Percentiles rank a stretch among this genome's conserved stretches.
phyloP scores from a whole-genome alignment of 192 early-diverging fungal genomes.

The Backusella tarrabulga region DNA sequence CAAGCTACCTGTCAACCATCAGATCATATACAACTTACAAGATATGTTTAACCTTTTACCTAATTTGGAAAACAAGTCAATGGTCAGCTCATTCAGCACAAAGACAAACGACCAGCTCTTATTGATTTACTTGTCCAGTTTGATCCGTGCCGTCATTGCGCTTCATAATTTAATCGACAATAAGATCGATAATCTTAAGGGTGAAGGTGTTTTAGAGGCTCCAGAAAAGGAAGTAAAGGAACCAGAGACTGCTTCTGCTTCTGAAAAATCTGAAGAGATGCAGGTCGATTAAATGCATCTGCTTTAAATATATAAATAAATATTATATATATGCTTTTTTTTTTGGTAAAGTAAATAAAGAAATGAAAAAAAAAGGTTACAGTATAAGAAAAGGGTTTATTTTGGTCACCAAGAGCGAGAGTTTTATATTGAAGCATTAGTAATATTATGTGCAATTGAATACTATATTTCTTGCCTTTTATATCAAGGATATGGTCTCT shows the following conservation, averaged over 20 bases:
- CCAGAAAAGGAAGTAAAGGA: slow-evolving; percentile 15
- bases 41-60: slow-evolving; percentile 98
- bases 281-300: slow-evolving; percentile 3
- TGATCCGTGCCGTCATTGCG: slow-evolving; percentile 95
- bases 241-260: neutral
- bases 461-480: too few relatives aligned
- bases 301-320: neutral
- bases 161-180: slow-evolving; percentile 97
- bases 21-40: slow-evolving; percentile 97
- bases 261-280: slow-evolving; percentile 6
- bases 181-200: slow-evolving; percentile 87
- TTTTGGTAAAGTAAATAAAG: neutral
- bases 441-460: too few relatives aligned
- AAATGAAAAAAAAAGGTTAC: neutral
- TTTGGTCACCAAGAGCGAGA: too few relatives aligned
- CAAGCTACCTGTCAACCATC: slow-evolving; percentile 90
- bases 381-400: neutral
- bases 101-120: slow-evolving; percentile 97
- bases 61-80: slow-evolving; percentile 79
- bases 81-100: slow-evolving; percentile 80
- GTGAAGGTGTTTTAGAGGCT: slow-evolving; percentile 42
- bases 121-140: slow-evolving; percentile 88
- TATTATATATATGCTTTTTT: neutral
- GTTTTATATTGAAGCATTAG: too few relatives aligned
- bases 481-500: too few relatives aligned